These are phyloP conservation scores for Colletotrichum scovillei DNA, from an alignment of 2,329 filamentous ascomycete genomes.

Conservation along the genomic window DNA sequence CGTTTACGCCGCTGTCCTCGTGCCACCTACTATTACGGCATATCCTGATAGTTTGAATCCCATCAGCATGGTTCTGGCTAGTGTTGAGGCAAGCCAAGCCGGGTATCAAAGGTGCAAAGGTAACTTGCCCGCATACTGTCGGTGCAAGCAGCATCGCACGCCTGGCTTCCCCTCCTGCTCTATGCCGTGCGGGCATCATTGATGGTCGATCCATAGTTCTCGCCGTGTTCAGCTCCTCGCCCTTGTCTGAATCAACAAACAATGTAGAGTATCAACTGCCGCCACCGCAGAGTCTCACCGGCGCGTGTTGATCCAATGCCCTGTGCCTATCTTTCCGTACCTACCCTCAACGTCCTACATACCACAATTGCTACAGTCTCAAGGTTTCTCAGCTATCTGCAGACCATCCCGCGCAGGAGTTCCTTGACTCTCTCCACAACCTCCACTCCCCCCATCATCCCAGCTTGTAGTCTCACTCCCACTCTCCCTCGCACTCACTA, in stretches of 20 bases:
- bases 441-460: conserved; percentile 14
- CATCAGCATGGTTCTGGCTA: conserved; percentile 27
- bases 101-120: conserved; percentile 28
- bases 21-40: conserved; percentile 20
- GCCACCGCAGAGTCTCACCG: not conserved
- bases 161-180: not conserved
- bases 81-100: conserved; percentile 28
- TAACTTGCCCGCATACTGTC: conserved; percentile 24
- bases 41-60: conserved; percentile 21
- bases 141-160: conserved; percentile 17
- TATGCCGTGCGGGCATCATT: not conserved
- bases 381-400: conserved; percentile 12
- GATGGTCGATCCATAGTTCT: not conserved
- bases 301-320: not conserved
- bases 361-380: not conserved
- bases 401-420: conserved; percentile 24
- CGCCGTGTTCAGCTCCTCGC: not conserved
- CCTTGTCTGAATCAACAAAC: not conserved
- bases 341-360: conserved; percentile 20
- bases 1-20: conserved; percentile 20
- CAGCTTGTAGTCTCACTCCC: conserved; percentile 28
- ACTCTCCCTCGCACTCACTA: conserved; percentile 12
- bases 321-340: not conserved
- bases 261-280: not conserved
- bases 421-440: conserved; percentile 19